phyloP scores from a whole-genome alignment of 345 rosid genomes.

The Psidium guajava region DNA sequence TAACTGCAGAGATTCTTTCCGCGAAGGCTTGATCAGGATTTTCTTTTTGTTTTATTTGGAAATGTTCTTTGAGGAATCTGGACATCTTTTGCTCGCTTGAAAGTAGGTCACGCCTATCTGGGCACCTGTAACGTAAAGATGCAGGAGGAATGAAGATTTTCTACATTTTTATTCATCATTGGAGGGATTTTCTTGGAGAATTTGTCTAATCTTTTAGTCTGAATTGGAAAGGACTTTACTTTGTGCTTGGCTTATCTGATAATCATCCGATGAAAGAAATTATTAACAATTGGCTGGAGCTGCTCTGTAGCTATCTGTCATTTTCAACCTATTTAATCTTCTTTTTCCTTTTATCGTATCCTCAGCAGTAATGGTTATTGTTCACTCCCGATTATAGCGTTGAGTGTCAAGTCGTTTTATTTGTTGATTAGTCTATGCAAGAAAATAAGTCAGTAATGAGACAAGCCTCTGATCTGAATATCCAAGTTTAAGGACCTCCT shows the following conservation, averaged over 20 bases:
- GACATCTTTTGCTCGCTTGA: not conserved
- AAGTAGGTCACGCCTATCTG: not conserved
- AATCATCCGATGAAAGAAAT: not conserved
- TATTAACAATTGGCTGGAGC: not conserved
- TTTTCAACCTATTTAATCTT: not conserved
- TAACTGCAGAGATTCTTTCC: not conserved
- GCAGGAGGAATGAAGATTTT: not conserved
- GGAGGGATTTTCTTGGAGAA: not conserved
- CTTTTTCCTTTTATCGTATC: not conserved
- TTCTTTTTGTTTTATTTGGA: not conserved
- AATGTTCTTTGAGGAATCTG: not conserved
- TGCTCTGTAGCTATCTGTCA: not conserved
- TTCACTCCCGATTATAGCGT: not conserved
- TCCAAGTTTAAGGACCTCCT: not conserved
- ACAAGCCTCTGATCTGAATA: not conserved
- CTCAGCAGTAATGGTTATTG: not conserved
- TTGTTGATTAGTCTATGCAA: not conserved
- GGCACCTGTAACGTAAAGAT: not conserved
- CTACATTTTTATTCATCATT: not conserved
- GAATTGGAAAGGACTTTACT: not conserved
- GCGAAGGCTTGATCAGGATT: not conserved
- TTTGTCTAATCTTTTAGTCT: not conserved
- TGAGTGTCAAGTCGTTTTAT: not conserved
- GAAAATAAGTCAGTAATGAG: not conserved
- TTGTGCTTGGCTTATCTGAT: not conserved